A percentile compares a stretch with the other conserved stretches of the same genome.
Conservation (phyloP, 768 basidiomycete species). For the Mycena epipterygia region DNA sequence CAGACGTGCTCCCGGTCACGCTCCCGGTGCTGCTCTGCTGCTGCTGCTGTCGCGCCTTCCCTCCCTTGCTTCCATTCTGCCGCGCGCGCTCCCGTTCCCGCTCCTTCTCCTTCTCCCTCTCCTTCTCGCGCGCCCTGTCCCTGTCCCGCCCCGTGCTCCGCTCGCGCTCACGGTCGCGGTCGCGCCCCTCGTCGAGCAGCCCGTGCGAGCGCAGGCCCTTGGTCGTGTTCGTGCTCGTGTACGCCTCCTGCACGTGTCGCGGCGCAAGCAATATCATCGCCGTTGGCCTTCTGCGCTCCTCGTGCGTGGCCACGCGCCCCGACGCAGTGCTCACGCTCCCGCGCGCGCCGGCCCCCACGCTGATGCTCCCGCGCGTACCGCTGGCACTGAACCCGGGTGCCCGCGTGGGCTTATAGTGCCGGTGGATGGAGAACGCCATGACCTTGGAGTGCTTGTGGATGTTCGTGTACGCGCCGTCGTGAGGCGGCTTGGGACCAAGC, state of each 20-base stretch:
- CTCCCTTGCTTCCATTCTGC: conserved; percentile 44
- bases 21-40: conserved; percentile 39
- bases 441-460: conserved; percentile 89
- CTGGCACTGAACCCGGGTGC: too few species aligned
- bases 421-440: conserved; percentile 83
- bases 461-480: conserved; percentile 72
- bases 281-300: conserved; percentile 38
- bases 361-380: conserved; percentile 12
- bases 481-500: conserved; percentile 45
- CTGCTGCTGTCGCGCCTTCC: conserved; percentile 45
- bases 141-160: conserved; percentile 40
- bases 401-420: conserved; percentile 61
- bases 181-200: conserved; percentile 63
- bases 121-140: conserved; percentile 38
- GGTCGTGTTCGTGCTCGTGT: conserved; percentile 82
- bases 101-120: conserved; percentile 44
- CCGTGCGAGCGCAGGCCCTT: conserved; percentile 77
- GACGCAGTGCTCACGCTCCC: conserved; percentile 31
- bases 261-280: conserved; percentile 78
- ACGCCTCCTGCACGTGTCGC: conserved; percentile 82
- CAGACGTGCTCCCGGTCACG: conserved; percentile 42
- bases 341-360: background rate
- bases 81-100: conserved; percentile 44
- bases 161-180: conserved; percentile 37
- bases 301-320: conserved; percentile 35